Evolutionary conservation across 148 eudicot species (phyloP), one percentile per base, ranked within the genome.

Genomic region (Euryodendron excelsum): DNA sequence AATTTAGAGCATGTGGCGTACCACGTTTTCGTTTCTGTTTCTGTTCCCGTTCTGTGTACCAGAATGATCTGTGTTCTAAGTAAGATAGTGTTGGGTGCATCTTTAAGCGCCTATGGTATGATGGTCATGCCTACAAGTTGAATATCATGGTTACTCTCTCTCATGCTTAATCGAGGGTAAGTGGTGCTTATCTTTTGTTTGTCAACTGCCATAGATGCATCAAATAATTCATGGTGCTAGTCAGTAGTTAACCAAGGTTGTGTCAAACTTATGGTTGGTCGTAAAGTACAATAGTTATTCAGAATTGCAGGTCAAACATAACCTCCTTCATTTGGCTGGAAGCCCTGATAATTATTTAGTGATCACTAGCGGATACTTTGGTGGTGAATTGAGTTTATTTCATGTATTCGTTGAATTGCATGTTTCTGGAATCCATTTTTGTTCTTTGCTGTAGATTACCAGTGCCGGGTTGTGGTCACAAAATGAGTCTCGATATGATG

Each of bases 381-480:
- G n/a, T 21, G 41, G 72, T 65, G 39, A 48, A 28, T 4, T 59
- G 56, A 64, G 37, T n/a, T 47, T 76, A 2, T 65, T 47, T 31
- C 12, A 44, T 52, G 14, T 34, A 3, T 64, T 63, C 12, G 23
- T 48, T 76, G 20, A 17, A 56, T 23, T 37, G 27, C 30, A 74
- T 58, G 50, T n/a, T 55, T 23, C 7, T 72, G 61, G 45, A 48
- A 15, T 21, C 23, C 30, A 28, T 52, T 53, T n/a, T 20, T 45
- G 68, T 74, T 56, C 44, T 75, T 79, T 77, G 47, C 68, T 91
- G 87, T 90, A 95, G 98, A 95, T 95, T 70, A 89, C 92, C 63
- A 91, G 97, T 80, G 87, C 86, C 78, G 96, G 93, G 45, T 84
- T 93, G 89, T 85, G 96, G 87, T 84, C 89, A 69, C 92, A 88